Percentiles rank a stretch among this genome's conserved stretches.
phyloP scores from a whole-genome alignment of 257 asterid species.

The Gentiana straminea region DNA sequence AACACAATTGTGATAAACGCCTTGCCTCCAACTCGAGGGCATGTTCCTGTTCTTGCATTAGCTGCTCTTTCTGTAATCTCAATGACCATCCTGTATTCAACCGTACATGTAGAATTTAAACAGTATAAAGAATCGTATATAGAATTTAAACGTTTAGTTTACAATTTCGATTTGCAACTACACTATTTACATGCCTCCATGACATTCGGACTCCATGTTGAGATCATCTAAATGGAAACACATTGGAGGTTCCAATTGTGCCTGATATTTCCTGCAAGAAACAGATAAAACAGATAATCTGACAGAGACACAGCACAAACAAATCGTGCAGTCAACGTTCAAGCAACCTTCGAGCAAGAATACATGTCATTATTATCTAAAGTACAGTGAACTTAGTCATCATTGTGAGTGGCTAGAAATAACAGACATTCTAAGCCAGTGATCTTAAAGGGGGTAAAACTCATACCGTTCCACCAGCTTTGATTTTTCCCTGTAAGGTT shows the following conservation, averaged over 20 bases:
- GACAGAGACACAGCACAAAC: background rate
- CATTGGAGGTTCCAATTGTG: constrained; percentile 38
- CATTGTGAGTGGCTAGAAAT: background rate
- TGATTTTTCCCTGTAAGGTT: constrained; percentile 77
- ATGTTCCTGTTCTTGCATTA: constrained; percentile 39
- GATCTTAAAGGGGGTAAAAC: background rate
- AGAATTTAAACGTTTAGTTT: background rate
- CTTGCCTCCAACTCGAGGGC: constrained; percentile 42
- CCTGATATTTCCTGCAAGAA: constrained; percentile 56
- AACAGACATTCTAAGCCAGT: background rate
- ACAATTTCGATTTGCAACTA: background rate
- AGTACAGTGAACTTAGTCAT: background rate
- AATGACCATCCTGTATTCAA: constrained; percentile 42
- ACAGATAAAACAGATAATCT: background rate
- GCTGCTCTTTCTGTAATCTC: constrained; percentile 35
- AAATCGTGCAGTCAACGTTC: background rate
- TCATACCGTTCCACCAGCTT: constrained; percentile 53
- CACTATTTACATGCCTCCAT: constrained; percentile 30
- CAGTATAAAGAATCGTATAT: background rate
- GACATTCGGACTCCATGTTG: constrained; percentile 35
- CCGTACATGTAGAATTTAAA: background rate
- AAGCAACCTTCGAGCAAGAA: background rate
- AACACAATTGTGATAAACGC: constrained; percentile 52
- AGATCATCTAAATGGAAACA: constrained; percentile 29
- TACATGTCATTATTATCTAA: background rate